Conservation (phyloP, 164 flowering plant species). For the Kalanchoe fedtschenkoi region DNA sequence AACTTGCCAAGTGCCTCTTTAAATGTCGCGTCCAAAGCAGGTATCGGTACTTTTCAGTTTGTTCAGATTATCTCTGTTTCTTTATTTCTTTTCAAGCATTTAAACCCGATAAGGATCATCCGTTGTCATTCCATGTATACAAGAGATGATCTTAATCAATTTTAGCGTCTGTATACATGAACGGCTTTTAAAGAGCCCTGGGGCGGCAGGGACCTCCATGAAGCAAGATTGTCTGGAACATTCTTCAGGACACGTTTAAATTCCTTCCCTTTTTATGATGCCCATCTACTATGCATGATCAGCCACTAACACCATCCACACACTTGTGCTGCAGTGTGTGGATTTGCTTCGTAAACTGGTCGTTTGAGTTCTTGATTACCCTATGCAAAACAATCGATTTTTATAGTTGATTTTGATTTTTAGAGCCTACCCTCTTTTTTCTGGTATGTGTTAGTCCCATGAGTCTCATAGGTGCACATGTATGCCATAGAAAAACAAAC, state of each 20-base stretch:
- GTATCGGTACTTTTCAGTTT: slow-evolving; percentile 1
- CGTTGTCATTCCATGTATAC: background rate
- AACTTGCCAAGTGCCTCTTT: background rate
- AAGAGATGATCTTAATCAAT: background rate
- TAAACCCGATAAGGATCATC: background rate
- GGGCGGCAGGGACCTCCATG: background rate
- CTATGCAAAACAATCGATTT: too few species aligned
- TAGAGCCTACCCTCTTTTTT: background rate
- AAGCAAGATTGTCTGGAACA: slow-evolving; percentile 1
- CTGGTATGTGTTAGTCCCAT: background rate
- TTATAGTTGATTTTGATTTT: too few species aligned
- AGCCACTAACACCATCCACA: background rate
- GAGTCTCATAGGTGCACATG: too few species aligned
- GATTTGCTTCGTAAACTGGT: too few species aligned
- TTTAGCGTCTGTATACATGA: background rate
- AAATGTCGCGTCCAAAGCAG: background rate
- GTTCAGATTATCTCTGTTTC: slow-evolving; percentile 4
- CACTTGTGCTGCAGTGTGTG: background rate
- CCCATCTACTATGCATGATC: background rate
- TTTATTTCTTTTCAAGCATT: background rate
- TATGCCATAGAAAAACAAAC: too few species aligned
- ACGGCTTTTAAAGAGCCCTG: background rate
- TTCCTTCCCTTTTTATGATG: background rate
- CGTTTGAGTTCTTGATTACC: too few species aligned
- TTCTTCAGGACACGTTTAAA: slow-evolving; percentile 3